A percentile compares a stretch with the other conserved stretches of the same genome.
Conservation (phyloP, 805 yeast genomes). For the Candida tallmaniae region DNA sequence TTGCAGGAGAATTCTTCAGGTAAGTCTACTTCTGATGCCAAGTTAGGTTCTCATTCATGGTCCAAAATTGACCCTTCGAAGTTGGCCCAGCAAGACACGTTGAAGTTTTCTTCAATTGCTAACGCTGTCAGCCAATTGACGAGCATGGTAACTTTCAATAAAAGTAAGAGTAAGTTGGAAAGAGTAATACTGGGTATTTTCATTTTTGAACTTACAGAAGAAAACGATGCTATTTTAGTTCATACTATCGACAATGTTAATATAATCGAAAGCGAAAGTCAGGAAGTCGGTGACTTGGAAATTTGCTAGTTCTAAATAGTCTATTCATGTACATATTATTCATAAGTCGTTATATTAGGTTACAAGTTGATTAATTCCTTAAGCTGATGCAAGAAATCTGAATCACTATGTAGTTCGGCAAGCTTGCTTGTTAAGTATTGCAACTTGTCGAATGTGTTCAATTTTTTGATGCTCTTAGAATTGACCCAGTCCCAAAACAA, state of each 20-base stretch:
- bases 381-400: neutral
- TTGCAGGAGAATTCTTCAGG: slow-evolving; percentile 14
- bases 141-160: slow-evolving; percentile 25
- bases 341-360: neutral
- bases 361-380: neutral
- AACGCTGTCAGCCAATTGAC: slow-evolving; percentile 25
- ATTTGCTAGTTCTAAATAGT: slow-evolving; percentile 18
- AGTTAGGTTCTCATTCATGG: slow-evolving; percentile 40
- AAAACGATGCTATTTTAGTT: slow-evolving; percentile 51
- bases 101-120: slow-evolving; percentile 10
- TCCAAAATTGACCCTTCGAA: slow-evolving; percentile 26
- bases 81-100: slow-evolving; percentile 3
- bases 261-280: slow-evolving; percentile 42
- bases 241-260: slow-evolving; percentile 68
- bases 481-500: slow-evolving; percentile 20
- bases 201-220: slow-evolving; percentile 57
- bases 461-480: slow-evolving; percentile 2
- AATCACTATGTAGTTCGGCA: neutral
- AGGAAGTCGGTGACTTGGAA: slow-evolving; percentile 22
- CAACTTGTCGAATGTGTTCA: neutral
- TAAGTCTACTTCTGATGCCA: slow-evolving; percentile 32
- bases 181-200: slow-evolving; percentile 52
- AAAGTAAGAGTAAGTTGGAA: slow-evolving; percentile 23
- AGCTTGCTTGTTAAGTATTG: neutral
- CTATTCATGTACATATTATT: slow-evolving; percentile 1